Base-by-base conservation (phyloP, 768 basidiomycete genomes). In the Austroboletus festivus region DNA sequence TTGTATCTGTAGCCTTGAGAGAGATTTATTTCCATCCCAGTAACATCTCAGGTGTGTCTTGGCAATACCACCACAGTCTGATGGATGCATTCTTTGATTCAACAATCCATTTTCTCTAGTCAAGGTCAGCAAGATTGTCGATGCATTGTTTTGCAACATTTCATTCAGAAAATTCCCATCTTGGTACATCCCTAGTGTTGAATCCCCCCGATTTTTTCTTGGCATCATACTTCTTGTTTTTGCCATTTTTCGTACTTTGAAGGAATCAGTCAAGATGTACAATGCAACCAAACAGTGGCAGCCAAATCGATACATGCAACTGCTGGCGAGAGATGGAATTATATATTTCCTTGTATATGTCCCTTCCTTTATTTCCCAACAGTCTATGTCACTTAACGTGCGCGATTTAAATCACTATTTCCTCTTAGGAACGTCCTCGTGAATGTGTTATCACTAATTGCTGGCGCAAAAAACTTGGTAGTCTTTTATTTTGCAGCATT, bases 311-410 rank as follows among this genome's bases (percentile, higher is more conserved):
- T 33, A 21, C 15, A 47, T 60, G 40, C 8, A 28, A 12, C 26
- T 49, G 1, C 44, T 58, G n/a, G 10, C 39, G 11, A 40, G 33
- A 5, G 54, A 60, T 18, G 58, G 54, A 2, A n/a, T 44, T 1
- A n/a, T 39, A 3, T 60, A 60, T 38, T 60, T 56, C 18, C 1
- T 52, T n/a, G 28, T 51, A 58, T 59, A 34, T 4, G 58, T 48
- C 6, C 9, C 9, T 24, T 42, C 18, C 16, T n/a, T 15, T 35
- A 5, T 35, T 35, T 16, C 34, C 34, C 34, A 35, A 13, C 16
- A 5, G 28, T 7, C 34, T 16, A 35, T 35, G 5, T 8, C 15
- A n/a, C 13, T 13, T 13, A 31, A 31, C 30, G 30, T 31, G 30
- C 30, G 30, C 30, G 12, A 35, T 35, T 35, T 35, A 35, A 12